Percentiles rank a stretch among this genome's conserved stretches.
phyloP scores from a whole-genome alignment of 2,329 filamentous ascomycete genomes.

The Fusarium brevicatenulatum region DNA sequence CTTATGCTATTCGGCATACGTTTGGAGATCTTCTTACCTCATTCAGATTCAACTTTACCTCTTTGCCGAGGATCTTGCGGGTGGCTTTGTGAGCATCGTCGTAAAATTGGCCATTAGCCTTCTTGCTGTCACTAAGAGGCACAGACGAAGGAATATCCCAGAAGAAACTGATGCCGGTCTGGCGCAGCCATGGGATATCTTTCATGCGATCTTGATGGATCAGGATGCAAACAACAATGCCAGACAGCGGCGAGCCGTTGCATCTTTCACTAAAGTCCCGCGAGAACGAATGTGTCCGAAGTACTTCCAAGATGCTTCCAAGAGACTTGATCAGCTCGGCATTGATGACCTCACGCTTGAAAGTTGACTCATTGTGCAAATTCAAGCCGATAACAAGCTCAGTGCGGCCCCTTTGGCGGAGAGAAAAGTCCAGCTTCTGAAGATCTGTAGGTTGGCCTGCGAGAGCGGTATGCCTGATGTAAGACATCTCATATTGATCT shows the following conservation, averaged over 20 bases:
- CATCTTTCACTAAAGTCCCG: background rate
- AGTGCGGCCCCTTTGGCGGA: background rate
- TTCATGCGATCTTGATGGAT: background rate
- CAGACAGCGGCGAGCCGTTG: background rate
- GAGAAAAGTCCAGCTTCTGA: background rate
- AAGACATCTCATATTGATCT: background rate
- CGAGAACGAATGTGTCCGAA: background rate
- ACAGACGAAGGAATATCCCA: background rate
- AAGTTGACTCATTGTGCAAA: background rate
- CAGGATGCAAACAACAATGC: background rate
- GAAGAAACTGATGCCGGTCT: background rate
- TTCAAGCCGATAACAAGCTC: background rate
- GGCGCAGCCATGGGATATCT: background rate
- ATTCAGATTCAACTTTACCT: background rate
- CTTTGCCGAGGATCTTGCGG: background rate
- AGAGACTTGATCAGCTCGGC: background rate
- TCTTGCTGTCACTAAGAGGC: background rate
- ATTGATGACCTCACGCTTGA: background rate
- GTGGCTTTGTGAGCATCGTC: background rate
- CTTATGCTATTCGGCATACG: accelerated
- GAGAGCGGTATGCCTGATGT: background rate
- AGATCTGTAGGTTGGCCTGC: background rate
- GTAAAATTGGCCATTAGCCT: background rate
- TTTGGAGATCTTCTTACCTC: background rate
- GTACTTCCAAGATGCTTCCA: background rate